Percentiles rank a stretch among this genome's conserved stretches.
Evolutionary conservation across 169 alveolate genomes (phyloP).

Genomic region (Plasmodium gaboni): DNA sequence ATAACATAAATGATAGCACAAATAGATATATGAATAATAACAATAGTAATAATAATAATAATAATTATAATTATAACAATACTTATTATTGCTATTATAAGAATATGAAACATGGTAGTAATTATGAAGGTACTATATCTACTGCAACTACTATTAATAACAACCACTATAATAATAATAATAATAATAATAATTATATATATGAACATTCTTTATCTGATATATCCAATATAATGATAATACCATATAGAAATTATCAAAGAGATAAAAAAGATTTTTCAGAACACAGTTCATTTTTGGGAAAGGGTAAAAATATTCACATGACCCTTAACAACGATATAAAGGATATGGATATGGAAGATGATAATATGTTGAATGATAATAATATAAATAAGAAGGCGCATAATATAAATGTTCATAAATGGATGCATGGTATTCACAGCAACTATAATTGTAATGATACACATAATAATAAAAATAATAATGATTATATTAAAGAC

Average conservation of each 20-base stretch:
- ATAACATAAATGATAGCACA: background rate
- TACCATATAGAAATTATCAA: background rate
- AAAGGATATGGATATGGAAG: background rate
- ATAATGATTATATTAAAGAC: background rate
- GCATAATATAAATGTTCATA: background rate
- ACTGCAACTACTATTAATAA: background rate
- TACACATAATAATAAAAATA: conserved; percentile 1
- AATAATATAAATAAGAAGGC: background rate
- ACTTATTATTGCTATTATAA: background rate
- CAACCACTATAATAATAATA: background rate
- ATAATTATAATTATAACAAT: conserved; percentile 11
- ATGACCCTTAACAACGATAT: background rate
- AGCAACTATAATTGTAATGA: background rate
- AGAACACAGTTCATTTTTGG: background rate
- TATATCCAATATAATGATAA: background rate
- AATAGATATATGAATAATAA: conserved; percentile 11
- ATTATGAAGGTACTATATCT: background rate
- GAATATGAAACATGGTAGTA: conserved; percentile 26
- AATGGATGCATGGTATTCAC: conserved; percentile 2
- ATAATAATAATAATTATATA: background rate
- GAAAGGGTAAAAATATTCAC: background rate
- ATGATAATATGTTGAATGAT: conserved; percentile 12
- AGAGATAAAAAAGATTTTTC: background rate
- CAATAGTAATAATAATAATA: conserved; percentile 1
- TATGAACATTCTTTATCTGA: conserved; percentile 6